A percentile compares a stretch with the other conserved stretches of the same genome.
Evolutionary conservation across 176 grass and related monocot species (phyloP).

Genomic region (Oryza coarctata): DNA sequence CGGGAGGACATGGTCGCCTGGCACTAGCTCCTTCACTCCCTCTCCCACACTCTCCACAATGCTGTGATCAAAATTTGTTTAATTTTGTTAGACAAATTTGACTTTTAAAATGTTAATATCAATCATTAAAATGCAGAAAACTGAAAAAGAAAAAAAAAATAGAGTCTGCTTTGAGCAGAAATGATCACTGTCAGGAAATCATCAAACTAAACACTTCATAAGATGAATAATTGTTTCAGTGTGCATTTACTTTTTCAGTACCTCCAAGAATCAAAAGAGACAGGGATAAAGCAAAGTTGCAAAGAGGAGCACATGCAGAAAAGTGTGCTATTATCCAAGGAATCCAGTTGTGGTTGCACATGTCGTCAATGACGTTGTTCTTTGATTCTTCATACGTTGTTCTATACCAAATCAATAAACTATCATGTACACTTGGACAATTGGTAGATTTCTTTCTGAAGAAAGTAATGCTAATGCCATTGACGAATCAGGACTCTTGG

Average conservation of each 20-base stretch:
- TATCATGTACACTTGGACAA: not conserved
- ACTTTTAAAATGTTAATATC: not conserved
- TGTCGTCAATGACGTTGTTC: not conserved
- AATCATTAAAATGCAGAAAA: not conserved
- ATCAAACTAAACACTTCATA: not conserved
- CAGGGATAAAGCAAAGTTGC: not conserved
- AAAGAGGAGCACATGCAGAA: not conserved
- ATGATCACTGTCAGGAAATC: not conserved
- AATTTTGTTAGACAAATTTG: not conserved
- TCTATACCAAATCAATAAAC: not conserved
- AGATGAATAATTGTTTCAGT: not conserved
- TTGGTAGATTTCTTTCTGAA: constrained; percentile 8
- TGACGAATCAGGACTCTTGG: not conserved
- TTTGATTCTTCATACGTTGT: not conserved
- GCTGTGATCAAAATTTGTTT: constrained; percentile 13
- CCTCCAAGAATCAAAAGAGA: no score
- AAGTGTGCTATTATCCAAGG: not conserved
- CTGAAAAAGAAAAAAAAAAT: not conserved
- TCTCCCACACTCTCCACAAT: constrained; percentile 80
- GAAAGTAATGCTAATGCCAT: not conserved
- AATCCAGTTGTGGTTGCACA: not conserved
- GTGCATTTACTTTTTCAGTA: not conserved
- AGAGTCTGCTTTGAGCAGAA: not conserved
- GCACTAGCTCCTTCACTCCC: constrained; percentile 63
- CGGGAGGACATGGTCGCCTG: constrained; percentile 86